Conservation (phyloP, 2,329 filamentous ascomycete species). For the Chaetomiaceae sp. region DNA sequence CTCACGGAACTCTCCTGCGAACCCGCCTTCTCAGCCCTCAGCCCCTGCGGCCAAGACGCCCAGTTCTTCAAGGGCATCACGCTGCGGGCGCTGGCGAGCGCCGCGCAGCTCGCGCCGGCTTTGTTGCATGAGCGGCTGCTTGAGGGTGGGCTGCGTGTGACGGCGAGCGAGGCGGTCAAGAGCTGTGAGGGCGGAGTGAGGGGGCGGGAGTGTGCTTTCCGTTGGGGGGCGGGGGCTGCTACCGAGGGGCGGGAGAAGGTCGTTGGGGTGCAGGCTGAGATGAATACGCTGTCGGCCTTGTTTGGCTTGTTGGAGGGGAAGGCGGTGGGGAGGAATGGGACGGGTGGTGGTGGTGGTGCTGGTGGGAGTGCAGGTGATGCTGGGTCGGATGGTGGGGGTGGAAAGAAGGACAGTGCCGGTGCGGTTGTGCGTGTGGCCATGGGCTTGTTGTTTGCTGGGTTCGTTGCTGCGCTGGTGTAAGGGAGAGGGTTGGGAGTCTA, state of each 20-base stretch:
- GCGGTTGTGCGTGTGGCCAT: not conserved
- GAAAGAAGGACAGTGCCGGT: not conserved
- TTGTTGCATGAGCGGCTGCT: constrained; percentile 50
- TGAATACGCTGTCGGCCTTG: constrained; percentile 45
- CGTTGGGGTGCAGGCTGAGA: constrained; percentile 46
- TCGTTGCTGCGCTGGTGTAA: constrained; percentile 7
- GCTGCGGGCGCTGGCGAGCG: constrained; percentile 58
- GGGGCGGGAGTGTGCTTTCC: constrained; percentile 38
- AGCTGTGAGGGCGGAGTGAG: constrained; percentile 56
- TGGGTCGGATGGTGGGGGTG: too few relatives aligned
- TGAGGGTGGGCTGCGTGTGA: constrained; percentile 46
- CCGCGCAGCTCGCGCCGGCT: constrained; percentile 54
- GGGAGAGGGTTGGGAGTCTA: too few relatives aligned
- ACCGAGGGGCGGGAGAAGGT: constrained; percentile 38
- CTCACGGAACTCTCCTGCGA: constrained; percentile 67
- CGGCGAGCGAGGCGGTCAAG: constrained; percentile 53
- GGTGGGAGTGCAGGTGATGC: not conserved
- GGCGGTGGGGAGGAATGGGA: not conserved
- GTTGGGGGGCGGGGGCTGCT: constrained; percentile 43
- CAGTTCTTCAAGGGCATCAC: constrained; percentile 67
- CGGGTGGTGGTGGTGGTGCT: not conserved
- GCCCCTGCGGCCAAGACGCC: constrained; percentile 65
- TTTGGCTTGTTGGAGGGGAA: constrained; percentile 31
- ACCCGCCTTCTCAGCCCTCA: constrained; percentile 29
- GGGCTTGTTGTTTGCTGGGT: constrained; percentile 7